Percentiles rank a stretch among this genome's conserved stretches.
phyloP scores from a whole-genome alignment of 768 basidiomycete species.

The Pilatotrama ljubarskyi region DNA sequence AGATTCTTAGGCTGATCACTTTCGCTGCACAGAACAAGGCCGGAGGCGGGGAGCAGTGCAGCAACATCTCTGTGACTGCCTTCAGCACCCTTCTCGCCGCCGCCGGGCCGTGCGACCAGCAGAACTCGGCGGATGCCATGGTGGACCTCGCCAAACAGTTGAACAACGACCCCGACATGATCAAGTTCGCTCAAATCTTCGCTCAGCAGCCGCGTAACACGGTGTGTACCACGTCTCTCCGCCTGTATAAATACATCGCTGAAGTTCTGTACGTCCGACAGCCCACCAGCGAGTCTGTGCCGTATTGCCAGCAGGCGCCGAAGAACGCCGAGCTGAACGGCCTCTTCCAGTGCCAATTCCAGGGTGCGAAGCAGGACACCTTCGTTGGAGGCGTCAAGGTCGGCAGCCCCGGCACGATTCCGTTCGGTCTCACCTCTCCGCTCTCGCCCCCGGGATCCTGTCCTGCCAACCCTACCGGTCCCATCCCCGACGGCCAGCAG shows the following conservation, averaged over 20 bases:
- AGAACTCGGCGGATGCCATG: conserved; percentile 50
- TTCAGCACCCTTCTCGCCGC: conserved; percentile 60
- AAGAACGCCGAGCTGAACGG: conserved; percentile 56
- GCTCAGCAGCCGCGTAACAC: conserved; percentile 59
- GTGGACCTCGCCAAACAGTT: conserved; percentile 49
- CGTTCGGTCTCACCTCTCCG: conserved; percentile 43
- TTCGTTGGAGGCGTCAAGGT: conserved; percentile 47
- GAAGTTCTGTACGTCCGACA: not conserved
- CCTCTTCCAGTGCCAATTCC: conserved; percentile 60
- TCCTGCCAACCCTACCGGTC: conserved; percentile 47
- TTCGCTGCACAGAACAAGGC: conserved; percentile 23
- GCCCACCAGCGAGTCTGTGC: conserved; percentile 35
- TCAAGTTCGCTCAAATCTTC: conserved; percentile 52
- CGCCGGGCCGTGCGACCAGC: conserved; percentile 41
- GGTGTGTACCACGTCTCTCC: conserved; percentile 30
- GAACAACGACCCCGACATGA: conserved; percentile 47
- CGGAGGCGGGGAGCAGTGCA: conserved; percentile 56
- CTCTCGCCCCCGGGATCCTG: conserved; percentile 53
- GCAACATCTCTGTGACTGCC: conserved; percentile 52
- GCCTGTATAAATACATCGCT: not conserved
- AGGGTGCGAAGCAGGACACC: conserved; percentile 41
- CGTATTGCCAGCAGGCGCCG: conserved; percentile 50
- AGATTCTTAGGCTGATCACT: not conserved
- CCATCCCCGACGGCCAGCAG: conserved; percentile 51
- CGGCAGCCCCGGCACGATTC: conserved; percentile 52